These are phyloP conservation scores for Fusarium sp. DNA, from an alignment of 2,329 filamentous ascomycete species.

Conservation along the genomic window DNA sequence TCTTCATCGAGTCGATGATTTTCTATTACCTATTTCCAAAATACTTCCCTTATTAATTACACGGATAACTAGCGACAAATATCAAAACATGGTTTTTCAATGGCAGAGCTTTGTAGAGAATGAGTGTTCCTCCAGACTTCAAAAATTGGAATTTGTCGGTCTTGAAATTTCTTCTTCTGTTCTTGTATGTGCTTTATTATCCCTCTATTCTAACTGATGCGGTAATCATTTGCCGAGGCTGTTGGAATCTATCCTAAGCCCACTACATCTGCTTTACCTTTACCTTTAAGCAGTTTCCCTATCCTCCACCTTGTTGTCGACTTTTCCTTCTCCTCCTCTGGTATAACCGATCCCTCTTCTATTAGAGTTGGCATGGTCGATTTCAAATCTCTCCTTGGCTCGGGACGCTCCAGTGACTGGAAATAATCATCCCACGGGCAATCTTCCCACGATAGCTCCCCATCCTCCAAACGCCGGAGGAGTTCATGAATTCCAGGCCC, in stretches of 20 bases:
- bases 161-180: not conserved
- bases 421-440: not conserved
- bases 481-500: not conserved
- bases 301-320: not conserved
- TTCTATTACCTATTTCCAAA: not conserved
- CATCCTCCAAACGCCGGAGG: not conserved
- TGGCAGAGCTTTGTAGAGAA: not conserved
- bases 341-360: not conserved
- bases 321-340: not conserved
- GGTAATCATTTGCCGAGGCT: no score
- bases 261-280: not conserved
- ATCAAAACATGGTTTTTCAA: not conserved
- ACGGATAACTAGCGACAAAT: not conserved
- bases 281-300: not conserved
- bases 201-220: not conserved
- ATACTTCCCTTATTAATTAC: no score
- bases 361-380: not conserved
- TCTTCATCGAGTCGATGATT: not conserved
- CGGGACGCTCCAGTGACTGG: not conserved
- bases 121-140: not conserved
- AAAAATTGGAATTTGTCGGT: rapidly evolving
- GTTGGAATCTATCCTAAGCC: not conserved
- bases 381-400: not conserved
- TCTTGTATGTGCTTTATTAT: not conserved
- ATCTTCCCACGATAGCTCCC: not conserved